Evolutionary conservation across 768 basidiomycete genomes (phyloP).

Genomic region (Scleroderma citrinum): DNA sequence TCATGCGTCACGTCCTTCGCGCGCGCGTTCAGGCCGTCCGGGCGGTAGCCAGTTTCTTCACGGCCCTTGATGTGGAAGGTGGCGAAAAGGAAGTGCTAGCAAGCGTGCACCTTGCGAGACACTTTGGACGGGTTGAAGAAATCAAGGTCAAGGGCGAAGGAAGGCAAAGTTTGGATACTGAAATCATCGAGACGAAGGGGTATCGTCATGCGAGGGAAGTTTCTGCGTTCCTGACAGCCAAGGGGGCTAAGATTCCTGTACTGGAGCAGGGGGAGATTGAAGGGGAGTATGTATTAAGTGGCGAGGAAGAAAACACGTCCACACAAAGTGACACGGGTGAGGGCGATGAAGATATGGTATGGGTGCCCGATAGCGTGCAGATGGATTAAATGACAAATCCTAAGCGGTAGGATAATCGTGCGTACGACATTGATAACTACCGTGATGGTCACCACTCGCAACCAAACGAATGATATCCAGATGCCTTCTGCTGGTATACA

Average conservation of each 20-base stretch:
- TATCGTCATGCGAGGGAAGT: conserved; percentile 71
- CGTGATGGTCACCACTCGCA: too few species aligned
- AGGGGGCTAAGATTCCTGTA: conserved; percentile 66
- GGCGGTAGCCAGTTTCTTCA: conserved; percentile 67
- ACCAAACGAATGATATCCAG: too few species aligned
- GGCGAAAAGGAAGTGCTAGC: conserved; percentile 42
- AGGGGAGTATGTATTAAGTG: conserved; percentile 64
- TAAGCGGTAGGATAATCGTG: too few species aligned
- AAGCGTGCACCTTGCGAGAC: conserved; percentile 42
- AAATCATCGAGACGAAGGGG: conserved; percentile 33
- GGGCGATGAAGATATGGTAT: conserved; percentile 28
- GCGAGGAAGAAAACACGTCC: conserved; percentile 38
- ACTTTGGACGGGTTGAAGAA: conserved; percentile 37
- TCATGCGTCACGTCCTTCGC: conserved; percentile 85
- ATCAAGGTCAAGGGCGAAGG: conserved; percentile 11
- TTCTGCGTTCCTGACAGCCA: conserved; percentile 55
- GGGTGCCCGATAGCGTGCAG: conserved; percentile 20
- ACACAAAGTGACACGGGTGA: conserved; percentile 20
- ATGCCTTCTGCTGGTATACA: too few species aligned
- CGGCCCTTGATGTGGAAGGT: conserved; percentile 50
- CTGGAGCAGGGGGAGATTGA: conserved; percentile 40
- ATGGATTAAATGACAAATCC: conserved; percentile 9
- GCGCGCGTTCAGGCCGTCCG: conserved; percentile 80
- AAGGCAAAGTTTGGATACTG: conserved; percentile 20
- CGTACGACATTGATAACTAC: too few species aligned